Evolutionary conservation across 2,329 filamentous ascomycete species (phyloP).

Genomic region (Ophiocordyceps unilateralis): DNA sequence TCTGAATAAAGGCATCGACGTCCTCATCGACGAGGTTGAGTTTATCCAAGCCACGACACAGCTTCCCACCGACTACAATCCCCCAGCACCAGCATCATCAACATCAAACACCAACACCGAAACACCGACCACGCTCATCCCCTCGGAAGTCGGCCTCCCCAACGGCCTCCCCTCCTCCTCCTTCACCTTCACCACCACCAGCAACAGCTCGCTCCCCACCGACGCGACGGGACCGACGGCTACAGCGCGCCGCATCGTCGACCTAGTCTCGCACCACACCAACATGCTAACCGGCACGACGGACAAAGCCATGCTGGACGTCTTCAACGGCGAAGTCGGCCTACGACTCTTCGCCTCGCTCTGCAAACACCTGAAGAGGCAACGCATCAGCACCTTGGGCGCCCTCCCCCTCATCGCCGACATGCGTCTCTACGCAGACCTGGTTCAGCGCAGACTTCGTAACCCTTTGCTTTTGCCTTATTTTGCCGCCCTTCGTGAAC

Average conservation of each 20-base stretch:
- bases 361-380: slow-evolving; percentile 94
- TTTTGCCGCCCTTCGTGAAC: slow-evolving; percentile 77
- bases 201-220: background rate
- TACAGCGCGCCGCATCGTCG: slow-evolving; percentile 66
- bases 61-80: slow-evolving; percentile 78
- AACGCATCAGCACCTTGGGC: slow-evolving; percentile 77
- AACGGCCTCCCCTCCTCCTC: background rate
- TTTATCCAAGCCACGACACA: slow-evolving; percentile 86
- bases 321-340: slow-evolving; percentile 96
- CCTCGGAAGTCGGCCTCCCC: background rate
- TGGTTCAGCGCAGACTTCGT: slow-evolving; percentile 41
- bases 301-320: slow-evolving; percentile 94
- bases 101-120: background rate
- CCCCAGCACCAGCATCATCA: slow-evolving; percentile 21
- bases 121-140: background rate
- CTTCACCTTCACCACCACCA: background rate
- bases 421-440: slow-evolving; percentile 85
- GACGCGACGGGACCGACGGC: slow-evolving; percentile 52
- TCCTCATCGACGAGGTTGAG: slow-evolving; percentile 95
- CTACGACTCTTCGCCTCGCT: slow-evolving; percentile 79
- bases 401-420: slow-evolving; percentile 89
- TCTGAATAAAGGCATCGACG: slow-evolving; percentile 93
- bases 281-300: slow-evolving; percentile 87
- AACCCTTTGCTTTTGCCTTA: slow-evolving; percentile 78
- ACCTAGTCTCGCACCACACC: slow-evolving; percentile 76